phyloP scores from a whole-genome alignment of 1,284 basidiomycete genomes.

The Microbotryum violaceum region DNA sequence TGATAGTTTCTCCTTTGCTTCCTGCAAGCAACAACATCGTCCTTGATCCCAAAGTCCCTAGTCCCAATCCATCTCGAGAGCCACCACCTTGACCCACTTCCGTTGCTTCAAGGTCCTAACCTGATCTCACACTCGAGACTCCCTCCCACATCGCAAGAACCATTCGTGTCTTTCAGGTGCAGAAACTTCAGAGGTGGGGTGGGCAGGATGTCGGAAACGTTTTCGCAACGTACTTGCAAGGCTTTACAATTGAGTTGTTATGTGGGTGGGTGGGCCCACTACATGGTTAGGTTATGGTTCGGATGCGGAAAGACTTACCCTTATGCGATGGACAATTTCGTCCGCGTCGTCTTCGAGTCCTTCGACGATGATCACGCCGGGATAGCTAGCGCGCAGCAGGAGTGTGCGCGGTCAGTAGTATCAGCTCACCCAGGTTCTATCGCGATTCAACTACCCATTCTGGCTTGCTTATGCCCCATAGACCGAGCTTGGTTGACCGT shows the following conservation, averaged over 20 bases:
- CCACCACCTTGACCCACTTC: too few relatives aligned
- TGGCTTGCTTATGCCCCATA: conserved; percentile 22
- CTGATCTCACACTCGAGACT: too few relatives aligned
- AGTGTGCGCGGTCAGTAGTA: neutral
- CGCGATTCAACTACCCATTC: conserved; percentile 5
- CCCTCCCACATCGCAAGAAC: too few relatives aligned
- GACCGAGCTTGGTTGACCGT: conserved; percentile 13
- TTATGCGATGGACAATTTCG: conserved; percentile 23
- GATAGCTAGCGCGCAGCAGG: conserved; percentile 13
- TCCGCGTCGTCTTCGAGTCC: conserved; percentile 16
- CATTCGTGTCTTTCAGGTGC: conserved; percentile 3
- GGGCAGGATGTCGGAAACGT: neutral
- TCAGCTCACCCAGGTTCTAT: too few relatives aligned
- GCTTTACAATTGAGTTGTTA: conserved; percentile 31
- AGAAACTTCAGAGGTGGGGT: neutral
- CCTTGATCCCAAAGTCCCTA: too few relatives aligned
- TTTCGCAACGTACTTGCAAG: conserved; percentile 27
- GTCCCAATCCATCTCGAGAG: too few relatives aligned
- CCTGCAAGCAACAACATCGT: too few relatives aligned
- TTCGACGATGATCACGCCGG: conserved; percentile 25
- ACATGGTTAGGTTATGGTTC: neutral
- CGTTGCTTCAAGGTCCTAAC: too few relatives aligned
- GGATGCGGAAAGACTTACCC: neutral
- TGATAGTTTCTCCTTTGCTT: too few relatives aligned
- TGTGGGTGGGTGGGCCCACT: neutral